Conservation (phyloP, 2,329 filamentous ascomycete species). For the Fusarium sp. region DNA sequence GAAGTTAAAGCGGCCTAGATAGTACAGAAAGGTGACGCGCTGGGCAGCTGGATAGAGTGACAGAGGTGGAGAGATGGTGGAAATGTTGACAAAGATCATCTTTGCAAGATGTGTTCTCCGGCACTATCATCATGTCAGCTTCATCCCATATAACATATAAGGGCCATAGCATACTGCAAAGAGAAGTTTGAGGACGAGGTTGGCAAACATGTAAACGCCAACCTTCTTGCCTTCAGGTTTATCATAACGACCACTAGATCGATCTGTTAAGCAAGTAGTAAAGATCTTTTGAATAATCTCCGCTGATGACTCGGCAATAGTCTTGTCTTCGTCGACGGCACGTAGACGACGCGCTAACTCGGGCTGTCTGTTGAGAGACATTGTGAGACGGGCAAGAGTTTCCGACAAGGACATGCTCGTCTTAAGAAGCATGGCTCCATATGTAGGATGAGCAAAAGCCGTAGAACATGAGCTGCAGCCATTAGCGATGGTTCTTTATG, state of each 20-base stretch:
- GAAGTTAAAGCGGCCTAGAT: constrained; percentile 90
- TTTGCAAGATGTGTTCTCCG: constrained; percentile 84
- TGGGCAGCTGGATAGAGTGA: constrained; percentile 85
- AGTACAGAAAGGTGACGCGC: constrained; percentile 92
- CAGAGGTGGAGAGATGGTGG: constrained; percentile 82
- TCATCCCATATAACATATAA: background rate
- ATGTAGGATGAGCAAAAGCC: constrained; percentile 80
- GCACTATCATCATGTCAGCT: constrained; percentile 61
- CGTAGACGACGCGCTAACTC: constrained; percentile 77
- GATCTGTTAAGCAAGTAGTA: constrained; percentile 87
- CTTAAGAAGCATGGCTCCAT: constrained; percentile 84
- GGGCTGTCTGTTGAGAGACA: constrained; percentile 83
- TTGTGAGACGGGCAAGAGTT: constrained; percentile 83
- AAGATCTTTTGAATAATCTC: constrained; percentile 93
- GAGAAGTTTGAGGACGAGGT: constrained; percentile 87
- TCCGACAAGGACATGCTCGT: constrained; percentile 85
- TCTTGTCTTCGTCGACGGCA: constrained; percentile 72
- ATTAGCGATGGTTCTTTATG: constrained; percentile 10
- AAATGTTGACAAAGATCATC: constrained; percentile 90
- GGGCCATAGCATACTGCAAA: constrained; percentile 71
- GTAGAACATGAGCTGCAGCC: constrained; percentile 78
- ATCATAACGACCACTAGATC: constrained; percentile 72
- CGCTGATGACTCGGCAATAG: constrained; percentile 86
- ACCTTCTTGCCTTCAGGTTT: constrained; percentile 85
- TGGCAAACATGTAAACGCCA: constrained; percentile 92